These are phyloP conservation scores for Wickerhamomyces strasburgensis DNA, from an alignment of 805 yeast species.

Conservation along the genomic window DNA sequence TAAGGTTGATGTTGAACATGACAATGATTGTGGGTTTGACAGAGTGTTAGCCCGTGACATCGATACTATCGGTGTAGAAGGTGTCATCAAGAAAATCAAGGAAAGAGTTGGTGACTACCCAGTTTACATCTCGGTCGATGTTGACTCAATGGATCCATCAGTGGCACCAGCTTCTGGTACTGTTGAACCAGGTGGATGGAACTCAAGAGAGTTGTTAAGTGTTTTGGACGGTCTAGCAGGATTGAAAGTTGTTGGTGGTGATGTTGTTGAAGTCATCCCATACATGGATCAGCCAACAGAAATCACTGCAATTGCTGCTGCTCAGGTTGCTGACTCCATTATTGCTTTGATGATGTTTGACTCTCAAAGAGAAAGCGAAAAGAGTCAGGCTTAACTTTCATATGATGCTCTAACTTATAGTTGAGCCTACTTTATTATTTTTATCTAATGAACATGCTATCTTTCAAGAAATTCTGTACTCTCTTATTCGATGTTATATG, in stretches of 20 bases:
- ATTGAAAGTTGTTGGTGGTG: conserved; percentile 43
- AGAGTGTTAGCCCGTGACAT: conserved; percentile 43
- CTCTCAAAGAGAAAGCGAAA: conserved; percentile 11
- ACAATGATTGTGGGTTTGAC: conserved; percentile 44
- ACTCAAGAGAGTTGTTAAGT: conserved; percentile 40
- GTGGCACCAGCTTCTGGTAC: conserved; percentile 52
- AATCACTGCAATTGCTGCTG: conserved; percentile 59
- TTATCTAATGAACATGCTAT: too few species aligned
- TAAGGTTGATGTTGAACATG: conserved; percentile 35
- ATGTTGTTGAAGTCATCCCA: conserved; percentile 57
- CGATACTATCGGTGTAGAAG: conserved; percentile 37
- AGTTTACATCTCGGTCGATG: conserved; percentile 45
- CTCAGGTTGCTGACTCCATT: conserved; percentile 52
- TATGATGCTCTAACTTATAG: too few species aligned
- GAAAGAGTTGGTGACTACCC: conserved; percentile 34
- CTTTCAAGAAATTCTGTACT: too few species aligned
- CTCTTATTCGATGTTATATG: conserved; percentile 18
- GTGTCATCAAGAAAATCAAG: conserved; percentile 33
- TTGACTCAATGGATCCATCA: conserved; percentile 48
- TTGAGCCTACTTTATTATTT: too few species aligned
- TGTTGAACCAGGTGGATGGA: conserved; percentile 50
- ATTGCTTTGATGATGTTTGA: conserved; percentile 35
- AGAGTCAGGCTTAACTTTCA: too few species aligned
- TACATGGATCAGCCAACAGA: conserved; percentile 56
- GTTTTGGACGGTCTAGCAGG: conserved; percentile 42